A percentile compares a stretch with the other conserved stretches of the same genome.
Evolutionary conservation across 306 rosid genomes (phyloP).

Genomic region (Lupinus albus): DNA sequence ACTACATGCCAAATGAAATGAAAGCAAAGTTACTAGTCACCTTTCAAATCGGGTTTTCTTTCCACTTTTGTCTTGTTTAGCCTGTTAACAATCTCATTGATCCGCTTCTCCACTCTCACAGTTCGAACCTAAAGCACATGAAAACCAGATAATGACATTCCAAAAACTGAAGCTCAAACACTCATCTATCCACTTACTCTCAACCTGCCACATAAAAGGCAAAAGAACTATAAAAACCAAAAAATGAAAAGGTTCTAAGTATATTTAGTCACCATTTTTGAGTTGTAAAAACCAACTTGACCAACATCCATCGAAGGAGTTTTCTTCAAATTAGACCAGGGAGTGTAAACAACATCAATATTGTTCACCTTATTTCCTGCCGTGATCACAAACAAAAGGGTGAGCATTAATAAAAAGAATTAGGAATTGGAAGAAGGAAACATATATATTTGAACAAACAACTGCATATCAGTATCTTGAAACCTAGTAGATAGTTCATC

Average conservation of each 20-base stretch:
- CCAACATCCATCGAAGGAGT: slow-evolving; percentile 98
- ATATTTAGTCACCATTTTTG: slow-evolving; percentile 65
- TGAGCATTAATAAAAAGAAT: neutral
- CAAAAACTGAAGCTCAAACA: slow-evolving; percentile 33
- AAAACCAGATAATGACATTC: slow-evolving; percentile 38
- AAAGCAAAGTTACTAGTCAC: slow-evolving; percentile 46
- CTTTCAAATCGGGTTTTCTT: slow-evolving; percentile 92
- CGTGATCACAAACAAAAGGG: slow-evolving; percentile 18
- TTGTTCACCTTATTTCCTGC: slow-evolving; percentile 95
- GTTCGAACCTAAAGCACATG: slow-evolving; percentile 70
- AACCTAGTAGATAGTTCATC: slow-evolving; percentile 15
- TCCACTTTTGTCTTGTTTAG: slow-evolving; percentile 91
- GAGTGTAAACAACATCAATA: slow-evolving; percentile 92
- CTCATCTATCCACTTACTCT: slow-evolving; percentile 21
- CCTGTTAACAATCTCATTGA: slow-evolving; percentile 86
- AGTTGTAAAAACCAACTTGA: slow-evolving; percentile 89
- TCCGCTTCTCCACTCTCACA: slow-evolving; percentile 88
- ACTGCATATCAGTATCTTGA: neutral
- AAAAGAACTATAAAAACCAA: slow-evolving; percentile 4
- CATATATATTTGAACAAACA: neutral
- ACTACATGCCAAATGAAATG: slow-evolving; percentile 4
- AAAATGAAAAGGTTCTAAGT: slow-evolving; percentile 4
- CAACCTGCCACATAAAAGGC: neutral
- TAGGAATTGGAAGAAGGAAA: slow-evolving; percentile 14
- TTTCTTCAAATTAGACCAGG: slow-evolving; percentile 98